Evolutionary conservation across 176 grass and related monocot species (phyloP).

Genomic region (Bolboschoenus planiculmis): DNA sequence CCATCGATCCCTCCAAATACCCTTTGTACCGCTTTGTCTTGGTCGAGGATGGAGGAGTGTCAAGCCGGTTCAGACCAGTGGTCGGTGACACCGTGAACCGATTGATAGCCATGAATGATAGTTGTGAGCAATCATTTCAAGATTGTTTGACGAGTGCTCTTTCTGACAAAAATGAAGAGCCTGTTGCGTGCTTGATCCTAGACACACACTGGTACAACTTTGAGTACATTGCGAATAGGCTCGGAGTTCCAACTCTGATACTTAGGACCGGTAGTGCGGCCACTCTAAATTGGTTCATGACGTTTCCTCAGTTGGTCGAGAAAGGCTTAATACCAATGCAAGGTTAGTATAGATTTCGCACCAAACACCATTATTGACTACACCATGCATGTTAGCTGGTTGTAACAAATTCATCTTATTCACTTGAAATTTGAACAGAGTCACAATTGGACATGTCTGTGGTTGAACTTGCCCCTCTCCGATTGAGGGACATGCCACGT

Average conservation of each 20-base stretch:
- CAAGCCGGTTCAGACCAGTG: not conserved
- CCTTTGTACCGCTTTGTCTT: conserved; percentile 2
- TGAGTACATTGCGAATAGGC: conserved; percentile 9
- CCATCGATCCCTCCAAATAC: not conserved
- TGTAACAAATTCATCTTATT: not conserved
- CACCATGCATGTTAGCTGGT: not conserved
- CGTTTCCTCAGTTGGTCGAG: not conserved
- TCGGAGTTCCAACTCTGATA: conserved; percentile 16
- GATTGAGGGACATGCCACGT: conserved; percentile 16
- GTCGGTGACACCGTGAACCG: not conserved
- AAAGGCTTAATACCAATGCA: conserved; percentile 18
- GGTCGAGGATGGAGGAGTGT: not conserved
- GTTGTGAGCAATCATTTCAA: conserved; percentile 1
- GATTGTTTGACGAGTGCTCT: not conserved
- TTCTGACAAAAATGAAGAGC: not conserved
- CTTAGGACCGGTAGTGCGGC: conserved; percentile 28
- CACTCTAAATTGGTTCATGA: not conserved
- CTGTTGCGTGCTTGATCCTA: conserved; percentile 17
- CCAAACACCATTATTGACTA: not conserved
- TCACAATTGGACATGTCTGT: conserved; percentile 12
- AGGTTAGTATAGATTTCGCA: not conserved
- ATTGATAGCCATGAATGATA: not conserved
- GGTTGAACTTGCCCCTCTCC: conserved; percentile 15
- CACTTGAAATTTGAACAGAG: not conserved
- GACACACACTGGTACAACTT: conserved; percentile 22